Base-by-base conservation (phyloP, 2,329 filamentous ascomycete species). In the Albifimbria verrucaria region DNA sequence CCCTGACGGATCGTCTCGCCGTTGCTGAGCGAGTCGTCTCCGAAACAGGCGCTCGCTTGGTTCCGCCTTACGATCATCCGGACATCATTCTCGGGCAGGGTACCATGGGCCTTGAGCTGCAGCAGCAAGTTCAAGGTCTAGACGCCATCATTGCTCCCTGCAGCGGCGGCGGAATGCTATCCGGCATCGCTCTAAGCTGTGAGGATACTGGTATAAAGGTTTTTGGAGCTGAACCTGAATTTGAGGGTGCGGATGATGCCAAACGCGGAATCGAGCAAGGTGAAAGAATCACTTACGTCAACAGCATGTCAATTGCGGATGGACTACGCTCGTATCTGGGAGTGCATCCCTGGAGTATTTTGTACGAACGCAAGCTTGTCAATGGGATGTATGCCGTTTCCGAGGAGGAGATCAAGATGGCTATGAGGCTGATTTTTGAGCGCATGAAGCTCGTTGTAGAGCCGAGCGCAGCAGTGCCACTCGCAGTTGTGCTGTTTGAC, bases 11-110 rank as follows among this genome's bases (percentile, higher is more conserved):
- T 73, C 82, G 90, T 48, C 88, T 92, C 69, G 86, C 86, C 4
- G 83, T 87, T 4, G 84, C 89, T 0, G 73, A 69, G 7, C 73
- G 82, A 1, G 81, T 94, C 1, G 77, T 88, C 2, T 69, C 72
- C 28, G 70, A 82, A 48, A 92, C 88, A 0, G 83, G 85, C 25
- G 89, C 89, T 0, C 81, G 83, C 1, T 73, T 94, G 3, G 79
- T 96, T 9, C 90, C 90, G 52, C 90, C 90, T 0, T 94, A 94
- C 65, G 88, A 95, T 68, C 88, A 95, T 68, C 86, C 87, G 3
- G 81, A 94, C 67, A 89, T 94, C 59, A 86, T 95, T 43, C 79
- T 92, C 0, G 91, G 90, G 0, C 90, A 94, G 70, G 91, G 90
- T 12, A 96, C 90, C 0, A 76, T 87, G 52, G 90, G 82, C 0